Percentiles rank a stretch among this genome's conserved stretches.
These are phyloP conservation scores for Sclerotiophoma versabilis DNA, from an alignment of 2,329 filamentous ascomycete species.

Conservation along the genomic window DNA sequence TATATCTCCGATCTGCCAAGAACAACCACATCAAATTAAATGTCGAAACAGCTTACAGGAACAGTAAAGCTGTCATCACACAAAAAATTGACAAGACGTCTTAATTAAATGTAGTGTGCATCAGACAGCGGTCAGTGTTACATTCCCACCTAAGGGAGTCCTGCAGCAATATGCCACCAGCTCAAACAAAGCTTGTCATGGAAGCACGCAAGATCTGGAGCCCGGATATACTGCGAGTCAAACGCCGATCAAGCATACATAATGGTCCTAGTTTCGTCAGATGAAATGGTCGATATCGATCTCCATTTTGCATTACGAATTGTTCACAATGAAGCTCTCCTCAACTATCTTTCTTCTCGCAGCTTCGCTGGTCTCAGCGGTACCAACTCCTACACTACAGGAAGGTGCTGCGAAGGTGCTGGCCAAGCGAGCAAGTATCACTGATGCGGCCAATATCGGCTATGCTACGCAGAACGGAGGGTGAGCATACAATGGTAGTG, in stretches of 20 bases:
- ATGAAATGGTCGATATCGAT: neutral
- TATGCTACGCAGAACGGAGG: slow-evolving; percentile 57
- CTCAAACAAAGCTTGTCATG: neutral
- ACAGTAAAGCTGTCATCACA: neutral
- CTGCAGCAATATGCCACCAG: slow-evolving; percentile 10
- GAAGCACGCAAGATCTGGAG: neutral
- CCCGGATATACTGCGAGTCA: slow-evolving; percentile 1
- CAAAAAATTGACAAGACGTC: slow-evolving; percentile 1
- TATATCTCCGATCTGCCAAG: slow-evolving; percentile 18
- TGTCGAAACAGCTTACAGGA: neutral
- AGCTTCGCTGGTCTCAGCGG: slow-evolving; percentile 19
- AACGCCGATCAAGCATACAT: slow-evolving; percentile 18
- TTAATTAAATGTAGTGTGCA: neutral
- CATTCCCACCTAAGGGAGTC: slow-evolving; percentile 23
- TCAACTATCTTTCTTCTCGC: slow-evolving; percentile 19
- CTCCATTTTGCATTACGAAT: neutral
- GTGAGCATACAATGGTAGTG: neutral
- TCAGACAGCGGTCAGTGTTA: neutral
- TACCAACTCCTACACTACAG: slow-evolving; percentile 20
- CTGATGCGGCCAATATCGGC: slow-evolving; percentile 40
- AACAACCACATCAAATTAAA: slow-evolving; percentile 7
- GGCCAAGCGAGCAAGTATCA: slow-evolving; percentile 22
- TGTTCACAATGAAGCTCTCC: slow-evolving; percentile 20
- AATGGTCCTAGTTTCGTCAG: neutral
- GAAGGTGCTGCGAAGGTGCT: slow-evolving; percentile 15